Percentiles rank a stretch among this genome's conserved stretches.
phyloP scores from a whole-genome alignment of 176 grass and related monocot species.

The Carex kokanica region DNA sequence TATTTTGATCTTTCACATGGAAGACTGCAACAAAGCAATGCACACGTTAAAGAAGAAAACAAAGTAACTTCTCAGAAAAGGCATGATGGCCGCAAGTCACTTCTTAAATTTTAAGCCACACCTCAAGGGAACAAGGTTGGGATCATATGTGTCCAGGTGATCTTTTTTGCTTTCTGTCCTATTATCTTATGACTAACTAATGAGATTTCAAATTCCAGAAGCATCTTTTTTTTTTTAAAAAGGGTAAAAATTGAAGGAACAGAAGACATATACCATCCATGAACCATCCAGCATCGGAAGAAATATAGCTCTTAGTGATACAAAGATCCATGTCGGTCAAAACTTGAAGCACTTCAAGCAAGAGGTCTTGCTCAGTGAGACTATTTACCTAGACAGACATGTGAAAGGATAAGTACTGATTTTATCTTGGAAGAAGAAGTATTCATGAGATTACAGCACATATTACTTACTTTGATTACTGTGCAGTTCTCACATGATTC shows the following conservation, averaged over 20 bases:
- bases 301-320: conserved; percentile 54
- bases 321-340: conserved; percentile 52
- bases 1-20: conserved; percentile 51
- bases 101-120: background rate
- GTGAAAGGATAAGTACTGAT: background rate
- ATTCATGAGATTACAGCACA: background rate
- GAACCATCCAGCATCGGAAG: conserved; percentile 57
- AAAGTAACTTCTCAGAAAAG: background rate
- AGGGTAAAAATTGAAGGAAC: background rate
- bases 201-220: background rate
- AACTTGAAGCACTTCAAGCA: conserved; percentile 52
- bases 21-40: conserved; percentile 37
- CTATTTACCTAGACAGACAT: conserved; percentile 43
- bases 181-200: background rate
- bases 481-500: conserved; percentile 51
- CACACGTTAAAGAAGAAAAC: background rate
- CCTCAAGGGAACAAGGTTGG: background rate
- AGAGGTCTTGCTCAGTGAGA: conserved; percentile 41
- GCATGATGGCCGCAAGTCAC: background rate
- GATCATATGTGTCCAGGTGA: background rate
- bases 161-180: background rate
- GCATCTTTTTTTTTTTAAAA: background rate
- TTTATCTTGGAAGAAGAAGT: background rate
- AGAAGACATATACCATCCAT: conserved; percentile 44
- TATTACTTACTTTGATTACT: conserved; percentile 40